Base-by-base conservation (phyloP, 495 filamentous ascomycete species). In the Trichoderma reesei region DNA sequence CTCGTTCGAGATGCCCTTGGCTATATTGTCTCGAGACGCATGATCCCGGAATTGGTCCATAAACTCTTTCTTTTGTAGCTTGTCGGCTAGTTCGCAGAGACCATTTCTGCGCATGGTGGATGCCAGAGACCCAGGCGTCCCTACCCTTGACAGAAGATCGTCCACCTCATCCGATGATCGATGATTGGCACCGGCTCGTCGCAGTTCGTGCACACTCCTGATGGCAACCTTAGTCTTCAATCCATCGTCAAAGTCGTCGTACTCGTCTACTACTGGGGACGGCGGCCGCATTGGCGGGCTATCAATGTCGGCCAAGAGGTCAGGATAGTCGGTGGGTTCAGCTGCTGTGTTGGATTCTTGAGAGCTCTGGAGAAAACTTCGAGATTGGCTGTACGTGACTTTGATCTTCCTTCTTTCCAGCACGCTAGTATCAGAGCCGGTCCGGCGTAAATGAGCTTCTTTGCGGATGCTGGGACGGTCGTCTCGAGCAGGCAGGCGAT, bases 141-240 rank as follows among this genome's bases (percentile, higher is more conserved):
- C 86, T 66, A 98, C 88, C 65, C 95, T 89, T 64, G 95, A 91
- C 65, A 96, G 80, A 10, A 96, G 79, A 60, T 90, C 86, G 68
- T 93, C 90, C 61, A 95, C 81, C 60, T 91, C 88, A 67, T 90
- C 85, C 7, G 87, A 75, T 64, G 95, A 92, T 20, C 91, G 87
- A 60, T 85, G 87, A 72, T 92, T 95, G 31, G 87, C 86, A 8
- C 94, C 94, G 44, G 91, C 86, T 67, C 91, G 88, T 66, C 92
- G 83, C 51, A 98, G 79, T 72, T 98, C 94, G 70, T 98, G 92
- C 41, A 97, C 89, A 66, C 87, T 94, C 60, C 88, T 85, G 64
- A 96, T 86, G 61, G 83, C 76, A 14, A 79, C 81, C 51, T 80
- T 77, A 34, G 80, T 81, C 36, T 79, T 71, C 37, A 73, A 75